phyloP scores from a whole-genome alignment of 2,329 filamentous ascomycete genomes.

The Erysiphe pulchra region DNA sequence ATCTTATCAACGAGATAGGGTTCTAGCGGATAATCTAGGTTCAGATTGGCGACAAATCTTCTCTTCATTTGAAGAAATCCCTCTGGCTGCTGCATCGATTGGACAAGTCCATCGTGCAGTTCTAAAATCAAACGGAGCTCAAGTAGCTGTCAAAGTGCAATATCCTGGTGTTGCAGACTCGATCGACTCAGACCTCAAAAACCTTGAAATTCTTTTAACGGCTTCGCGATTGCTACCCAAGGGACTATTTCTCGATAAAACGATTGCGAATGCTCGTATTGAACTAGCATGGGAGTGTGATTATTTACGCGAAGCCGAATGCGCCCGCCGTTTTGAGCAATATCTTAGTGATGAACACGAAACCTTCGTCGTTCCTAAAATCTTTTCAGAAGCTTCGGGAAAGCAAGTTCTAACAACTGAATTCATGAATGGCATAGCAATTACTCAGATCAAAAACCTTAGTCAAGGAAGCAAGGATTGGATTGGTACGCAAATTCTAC shows the following conservation, averaged over 20 bases:
- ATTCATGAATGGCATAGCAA: conserved; percentile 62
- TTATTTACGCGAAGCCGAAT: conserved; percentile 69
- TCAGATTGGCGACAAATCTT: conserved; percentile 67
- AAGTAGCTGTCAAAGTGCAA: conserved; percentile 87
- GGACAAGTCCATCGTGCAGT: conserved; percentile 81
- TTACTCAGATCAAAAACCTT: conserved; percentile 55
- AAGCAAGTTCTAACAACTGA: conserved; percentile 82
- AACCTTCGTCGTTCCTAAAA: conserved; percentile 54
- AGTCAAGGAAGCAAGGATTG: conserved; percentile 72
- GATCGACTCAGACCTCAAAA: conserved; percentile 90
- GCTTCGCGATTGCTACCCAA: conserved; percentile 76
- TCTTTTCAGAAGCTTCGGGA: conserved; percentile 57
- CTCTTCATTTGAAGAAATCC: conserved; percentile 62
- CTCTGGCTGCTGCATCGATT: conserved; percentile 87
- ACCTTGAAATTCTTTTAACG: conserved; percentile 69
- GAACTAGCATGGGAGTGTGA: conserved; percentile 96
- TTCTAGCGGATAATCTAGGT: conserved; percentile 56
- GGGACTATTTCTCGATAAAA: conserved; percentile 86
- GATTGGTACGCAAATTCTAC: conserved; percentile 84
- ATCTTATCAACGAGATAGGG: conserved; percentile 67
- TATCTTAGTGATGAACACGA: conserved; percentile 51
- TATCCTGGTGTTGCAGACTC: conserved; percentile 90
- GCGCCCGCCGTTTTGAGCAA: conserved; percentile 46
- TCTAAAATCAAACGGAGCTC: conserved; percentile 44
- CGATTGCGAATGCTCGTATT: conserved; percentile 76